Base-by-base conservation (phyloP, 805 yeast species). In the Kluyveromyces siamensis region DNA sequence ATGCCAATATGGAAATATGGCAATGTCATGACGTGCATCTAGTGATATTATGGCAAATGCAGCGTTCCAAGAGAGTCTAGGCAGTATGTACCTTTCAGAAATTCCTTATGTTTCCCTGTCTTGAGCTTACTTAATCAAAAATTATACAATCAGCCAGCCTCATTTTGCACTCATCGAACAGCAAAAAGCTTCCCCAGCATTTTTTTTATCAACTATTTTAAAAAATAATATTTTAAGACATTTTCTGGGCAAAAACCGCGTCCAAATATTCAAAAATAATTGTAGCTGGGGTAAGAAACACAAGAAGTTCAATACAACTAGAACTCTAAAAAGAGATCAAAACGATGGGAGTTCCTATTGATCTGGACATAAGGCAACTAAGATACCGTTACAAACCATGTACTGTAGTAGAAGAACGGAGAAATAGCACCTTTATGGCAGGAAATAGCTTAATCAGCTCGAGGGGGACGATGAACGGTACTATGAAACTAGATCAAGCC, bases 291-390 rank as follows among this genome's bases (percentile, higher is more conserved):
- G 40, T 30, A 48, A 48, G 48, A 27, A 41, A 33, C 30, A 5
- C 11, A 13, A 13, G 14, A 30, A 30, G 11, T 30, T n/a, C n/a
- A 30, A 30, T 30, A 10, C 3, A 30, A 37, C 40, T 6, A 37
- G 40, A 18, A 17, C 40, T 21, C 25, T 3, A 21, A 21, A 37
- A 37, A 18, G 11, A 17, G 40, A 11, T 40, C 43, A 30, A 35
- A 33, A 30, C n/a, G 6, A 44, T 44, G 46, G 46, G 46, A 37
- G 36, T 44, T 19, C 46, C 46, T 44, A 44, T 36, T 16, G 39
- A 44, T 14, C 35, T 37, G 21, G 40, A 27, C 9, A n/a, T 6
- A 14, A 17, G 18, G n/a, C 27, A 36, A 36, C 40, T 8, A 37
- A 17, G 18, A 16, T 10, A 6, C 10, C n/a, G n/a, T 2, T 8